phyloP scores from a whole-genome alignment of 2,329 filamentous ascomycete species.

The Zarea fungicola region DNA sequence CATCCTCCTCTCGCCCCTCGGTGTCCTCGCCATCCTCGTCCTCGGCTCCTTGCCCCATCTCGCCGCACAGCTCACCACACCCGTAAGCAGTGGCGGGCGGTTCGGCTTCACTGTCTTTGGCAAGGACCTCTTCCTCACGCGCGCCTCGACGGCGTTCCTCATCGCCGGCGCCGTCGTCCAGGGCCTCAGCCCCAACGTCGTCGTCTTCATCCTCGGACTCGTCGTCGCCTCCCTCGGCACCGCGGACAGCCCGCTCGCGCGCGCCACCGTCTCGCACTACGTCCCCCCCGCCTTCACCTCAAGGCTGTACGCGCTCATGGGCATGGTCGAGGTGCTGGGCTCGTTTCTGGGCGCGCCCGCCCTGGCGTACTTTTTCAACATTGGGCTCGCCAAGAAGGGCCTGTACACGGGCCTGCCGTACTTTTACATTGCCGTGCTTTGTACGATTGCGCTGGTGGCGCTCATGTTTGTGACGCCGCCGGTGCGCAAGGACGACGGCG shows the following conservation, averaged over 20 bases:
- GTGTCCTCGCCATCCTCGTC: slow-evolving; percentile 33
- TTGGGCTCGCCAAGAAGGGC: slow-evolving; percentile 30
- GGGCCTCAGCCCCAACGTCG: slow-evolving; percentile 27
- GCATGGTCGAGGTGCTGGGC: slow-evolving; percentile 34
- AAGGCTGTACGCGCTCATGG: slow-evolving; percentile 35
- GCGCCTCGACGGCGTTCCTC: slow-evolving; percentile 28
- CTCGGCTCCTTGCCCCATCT: slow-evolving; percentile 32
- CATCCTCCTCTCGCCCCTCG: slow-evolving; percentile 36
- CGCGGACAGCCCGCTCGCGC: slow-evolving; percentile 32
- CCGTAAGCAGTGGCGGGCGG: slow-evolving; percentile 16
- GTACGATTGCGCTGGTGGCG: slow-evolving; percentile 22
- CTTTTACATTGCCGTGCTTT: slow-evolving; percentile 33
- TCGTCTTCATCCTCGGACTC: slow-evolving; percentile 32
- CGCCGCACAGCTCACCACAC: slow-evolving; percentile 26
- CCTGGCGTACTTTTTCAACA: slow-evolving; percentile 33
- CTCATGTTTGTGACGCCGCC: slow-evolving; percentile 30
- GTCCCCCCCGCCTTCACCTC: slow-evolving; percentile 34
- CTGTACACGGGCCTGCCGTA: slow-evolving; percentile 35
- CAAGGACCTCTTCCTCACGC: slow-evolving; percentile 34
- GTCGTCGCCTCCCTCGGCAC: slow-evolving; percentile 34
- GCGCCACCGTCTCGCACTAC: slow-evolving; percentile 36
- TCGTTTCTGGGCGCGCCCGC: slow-evolving; percentile 36
- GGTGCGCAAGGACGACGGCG: background rate
- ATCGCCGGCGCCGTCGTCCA: slow-evolving; percentile 29
- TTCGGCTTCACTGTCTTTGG: slow-evolving; percentile 29